These are phyloP conservation scores for Suhomyces panamericanus DNA, from an alignment of 1,139 yeast species.

Conservation along the genomic window DNA sequence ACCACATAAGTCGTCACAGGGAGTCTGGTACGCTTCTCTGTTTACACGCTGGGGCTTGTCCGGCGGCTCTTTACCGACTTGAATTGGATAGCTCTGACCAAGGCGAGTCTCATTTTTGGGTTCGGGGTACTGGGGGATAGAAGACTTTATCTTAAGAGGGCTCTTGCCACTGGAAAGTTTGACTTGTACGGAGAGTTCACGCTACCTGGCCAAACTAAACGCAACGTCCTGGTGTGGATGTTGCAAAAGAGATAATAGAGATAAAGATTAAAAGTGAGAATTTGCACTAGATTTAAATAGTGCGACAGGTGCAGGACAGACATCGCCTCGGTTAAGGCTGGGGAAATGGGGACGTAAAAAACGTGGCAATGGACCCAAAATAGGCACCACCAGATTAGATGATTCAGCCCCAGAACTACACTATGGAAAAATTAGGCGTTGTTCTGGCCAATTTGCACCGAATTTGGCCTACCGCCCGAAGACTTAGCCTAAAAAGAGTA, in stretches of 20 bases:
- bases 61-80: constrained; percentile 21
- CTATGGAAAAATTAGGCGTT: too few relatives aligned
- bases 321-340: too few relatives aligned
- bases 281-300: too few relatives aligned
- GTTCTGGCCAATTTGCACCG: too few relatives aligned
- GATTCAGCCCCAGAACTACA: too few relatives aligned
- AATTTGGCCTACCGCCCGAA: too few relatives aligned
- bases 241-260: background rate
- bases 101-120: constrained; percentile 16
- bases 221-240: background rate
- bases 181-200: background rate
- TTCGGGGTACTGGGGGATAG: constrained; percentile 2
- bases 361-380: too few relatives aligned
- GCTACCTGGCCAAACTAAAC: background rate
- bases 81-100: constrained; percentile 20
- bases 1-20: constrained; percentile 35
- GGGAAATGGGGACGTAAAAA: too few relatives aligned
- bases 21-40: constrained; percentile 35
- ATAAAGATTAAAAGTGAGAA: too few relatives aligned
- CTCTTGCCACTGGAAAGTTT: background rate
- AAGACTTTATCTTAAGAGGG: constrained; percentile 14
- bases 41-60: background rate
- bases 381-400: too few relatives aligned
- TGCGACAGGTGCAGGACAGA: too few relatives aligned
- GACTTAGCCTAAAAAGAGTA: too few relatives aligned